Conservation (phyloP, 352 stramenopile species). For the Phytophthora aleatoria region DNA sequence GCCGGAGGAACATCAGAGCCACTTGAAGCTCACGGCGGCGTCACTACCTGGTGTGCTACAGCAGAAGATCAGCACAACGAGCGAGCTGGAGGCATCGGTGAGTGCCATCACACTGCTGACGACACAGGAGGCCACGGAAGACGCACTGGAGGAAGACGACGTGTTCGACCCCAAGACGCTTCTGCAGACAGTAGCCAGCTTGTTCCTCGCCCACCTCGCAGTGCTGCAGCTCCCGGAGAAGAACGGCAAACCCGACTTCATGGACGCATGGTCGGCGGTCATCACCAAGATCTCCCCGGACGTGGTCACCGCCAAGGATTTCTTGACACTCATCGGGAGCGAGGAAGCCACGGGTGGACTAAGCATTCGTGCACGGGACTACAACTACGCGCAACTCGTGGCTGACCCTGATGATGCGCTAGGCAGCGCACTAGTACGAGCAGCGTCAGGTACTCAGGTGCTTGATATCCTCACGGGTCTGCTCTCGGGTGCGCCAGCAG, state of each 20-base stretch:
- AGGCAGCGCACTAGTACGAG: slow-evolving; percentile 47
- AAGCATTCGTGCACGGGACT: slow-evolving; percentile 49
- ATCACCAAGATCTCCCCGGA: slow-evolving; percentile 71
- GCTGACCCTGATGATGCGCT: slow-evolving; percentile 52
- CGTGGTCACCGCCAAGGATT: slow-evolving; percentile 60
- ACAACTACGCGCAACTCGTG: slow-evolving; percentile 71
- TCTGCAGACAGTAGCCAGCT: slow-evolving; percentile 51
- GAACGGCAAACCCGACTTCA: slow-evolving; percentile 67
- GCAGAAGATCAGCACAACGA: slow-evolving; percentile 28
- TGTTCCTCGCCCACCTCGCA: slow-evolving; percentile 63
- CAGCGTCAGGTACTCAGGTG: slow-evolving; percentile 63
- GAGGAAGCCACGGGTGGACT: slow-evolving; percentile 45
- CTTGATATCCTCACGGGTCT: slow-evolving; percentile 72
- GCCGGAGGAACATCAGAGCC: slow-evolving; percentile 52
- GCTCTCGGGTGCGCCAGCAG: slow-evolving; percentile 51
- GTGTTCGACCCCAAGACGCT: slow-evolving; percentile 39
- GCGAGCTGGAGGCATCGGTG: slow-evolving; percentile 34
- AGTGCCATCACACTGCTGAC: slow-evolving; percentile 70
- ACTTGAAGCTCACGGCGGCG: slow-evolving; percentile 54
- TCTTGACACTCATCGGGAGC: slow-evolving; percentile 57
- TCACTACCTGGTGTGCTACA: slow-evolving; percentile 40
- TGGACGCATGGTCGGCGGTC: slow-evolving; percentile 71
- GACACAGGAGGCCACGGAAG: slow-evolving; percentile 54
- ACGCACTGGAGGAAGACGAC: slow-evolving; percentile 44
- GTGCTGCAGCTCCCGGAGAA: slow-evolving; percentile 55